Evolutionary conservation across 2,329 filamentous ascomycete genomes (phyloP), one percentile per base, ranked within the genome.

Genomic region (Coniochaeta sp.): DNA sequence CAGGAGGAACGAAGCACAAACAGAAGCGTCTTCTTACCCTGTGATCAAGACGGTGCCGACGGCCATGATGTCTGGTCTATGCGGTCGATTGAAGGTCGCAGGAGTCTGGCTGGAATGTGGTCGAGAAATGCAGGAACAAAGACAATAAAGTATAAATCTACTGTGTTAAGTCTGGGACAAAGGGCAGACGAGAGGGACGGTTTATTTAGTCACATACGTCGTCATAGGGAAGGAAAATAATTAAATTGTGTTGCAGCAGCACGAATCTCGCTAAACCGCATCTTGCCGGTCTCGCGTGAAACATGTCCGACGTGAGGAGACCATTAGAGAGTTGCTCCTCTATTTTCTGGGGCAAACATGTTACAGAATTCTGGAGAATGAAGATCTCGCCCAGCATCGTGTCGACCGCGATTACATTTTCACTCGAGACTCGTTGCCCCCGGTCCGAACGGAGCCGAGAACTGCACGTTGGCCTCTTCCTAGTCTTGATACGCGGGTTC

Each of bases 41-140:
- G 93, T 93, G 73, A 97, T 87, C 71, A 97, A 85, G 72, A 96
- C 91, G 64, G 92, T 95, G 79, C 91, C 91, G 67, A 90, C 83
- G 74, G 88, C 77, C 91, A 96, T 96, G 65, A 36, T 65, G 22
- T 47, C 43, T 47, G 43, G 11, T 6, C 43, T 24, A 11, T 19
- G n/a, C 43, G n/a, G 19, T 19, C 17, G 31, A 57, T 12, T 24
- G 7, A 38, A 14, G 17, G 12, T 55, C 24, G 50, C 50, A 1
- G n/a, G 26, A 38, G 54, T 57, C 33, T 57, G 34, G 54, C 33
- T 57, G 34, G 54, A 57, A 57, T 34, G 54, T 38, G 31, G 33
- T 36, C 19, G 31, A 36, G 6, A 24, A 38, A 36, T 34, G 54
- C 31, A 36, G 33, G 31, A 57, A 57, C 54, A 57, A 57, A 57